These are phyloP conservation scores for Didymella exigua DNA, from an alignment of 2,329 filamentous ascomycete species.

Conservation along the genomic window DNA sequence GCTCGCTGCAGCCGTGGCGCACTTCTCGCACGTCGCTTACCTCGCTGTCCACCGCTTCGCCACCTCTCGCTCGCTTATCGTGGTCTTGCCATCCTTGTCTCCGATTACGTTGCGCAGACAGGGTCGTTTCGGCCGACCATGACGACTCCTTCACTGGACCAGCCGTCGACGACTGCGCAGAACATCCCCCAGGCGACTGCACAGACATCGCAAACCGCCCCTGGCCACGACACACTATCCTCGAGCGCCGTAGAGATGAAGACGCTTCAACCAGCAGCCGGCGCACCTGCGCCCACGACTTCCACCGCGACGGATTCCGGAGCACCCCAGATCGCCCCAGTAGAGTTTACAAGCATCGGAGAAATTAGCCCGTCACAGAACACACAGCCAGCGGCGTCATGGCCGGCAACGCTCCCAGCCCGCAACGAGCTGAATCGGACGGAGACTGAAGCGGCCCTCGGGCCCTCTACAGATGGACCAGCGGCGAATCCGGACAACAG, in stretches of 20 bases:
- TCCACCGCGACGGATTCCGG: constrained; percentile 24
- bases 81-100: constrained; percentile 25
- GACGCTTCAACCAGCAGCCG: constrained; percentile 33
- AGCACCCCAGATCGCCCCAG: constrained; percentile 19
- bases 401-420: constrained; percentile 30
- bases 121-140: constrained; percentile 34
- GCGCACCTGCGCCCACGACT: constrained; percentile 23
- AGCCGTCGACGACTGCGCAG: constrained; percentile 33
- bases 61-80: constrained; percentile 24
- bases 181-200: constrained; percentile 29
- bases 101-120: constrained; percentile 23
- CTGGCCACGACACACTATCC: constrained; percentile 28
- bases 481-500: constrained; percentile 47
- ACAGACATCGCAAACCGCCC: constrained; percentile 30
- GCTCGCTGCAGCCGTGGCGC: constrained; percentile 10
- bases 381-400: constrained; percentile 18
- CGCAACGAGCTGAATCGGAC: constrained; percentile 43
- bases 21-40: not conserved
- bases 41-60: not conserved
- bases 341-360: constrained; percentile 10
- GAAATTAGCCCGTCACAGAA: constrained; percentile 20
- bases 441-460: constrained; percentile 53
- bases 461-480: constrained; percentile 54
- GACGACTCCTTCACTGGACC: constrained; percentile 38
- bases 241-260: constrained; percentile 45